phyloP scores from a whole-genome alignment of 2,329 filamentous ascomycete genomes.

The Thelonectria olida region DNA sequence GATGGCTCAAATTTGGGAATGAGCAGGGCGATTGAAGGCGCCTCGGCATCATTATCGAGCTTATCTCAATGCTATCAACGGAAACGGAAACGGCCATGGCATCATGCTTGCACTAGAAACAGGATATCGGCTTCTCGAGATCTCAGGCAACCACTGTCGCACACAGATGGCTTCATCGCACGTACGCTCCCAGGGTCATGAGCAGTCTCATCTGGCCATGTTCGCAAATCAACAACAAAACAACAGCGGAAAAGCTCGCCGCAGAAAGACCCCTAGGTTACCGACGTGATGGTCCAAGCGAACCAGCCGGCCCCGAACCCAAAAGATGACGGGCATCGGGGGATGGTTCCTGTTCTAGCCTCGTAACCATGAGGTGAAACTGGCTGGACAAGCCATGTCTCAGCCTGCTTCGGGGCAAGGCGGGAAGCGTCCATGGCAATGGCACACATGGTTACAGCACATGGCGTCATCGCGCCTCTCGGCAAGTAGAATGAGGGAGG shows the following conservation, averaged over 20 bases:
- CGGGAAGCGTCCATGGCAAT: too few relatives aligned
- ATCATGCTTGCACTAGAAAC: too few relatives aligned
- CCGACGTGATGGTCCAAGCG: conserved; percentile 17
- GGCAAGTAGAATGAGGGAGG: too few relatives aligned
- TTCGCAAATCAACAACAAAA: too few relatives aligned
- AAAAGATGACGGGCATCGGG: conserved; percentile 18
- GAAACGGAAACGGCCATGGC: too few relatives aligned
- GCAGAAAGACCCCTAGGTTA: conserved; percentile 9
- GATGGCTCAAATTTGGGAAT: too few relatives aligned
- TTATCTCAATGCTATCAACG: too few relatives aligned
- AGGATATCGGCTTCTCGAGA: background rate
- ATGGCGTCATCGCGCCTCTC: too few relatives aligned
- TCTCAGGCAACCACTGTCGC: background rate
- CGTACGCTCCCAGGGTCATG: background rate
- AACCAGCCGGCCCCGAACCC: background rate
- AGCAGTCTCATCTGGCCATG: background rate
- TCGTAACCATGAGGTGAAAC: conserved; percentile 13
- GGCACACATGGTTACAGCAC: too few relatives aligned
- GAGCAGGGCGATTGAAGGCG: too few relatives aligned
- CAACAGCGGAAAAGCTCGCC: background rate
- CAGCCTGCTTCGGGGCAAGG: background rate
- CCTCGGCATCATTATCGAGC: too few relatives aligned
- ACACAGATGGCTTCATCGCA: background rate
- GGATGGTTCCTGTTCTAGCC: conserved; percentile 4
- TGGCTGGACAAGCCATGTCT: conserved; percentile 3